Base-by-base conservation (phyloP, 257 asterid species). In the Salvia rosmarinus region DNA sequence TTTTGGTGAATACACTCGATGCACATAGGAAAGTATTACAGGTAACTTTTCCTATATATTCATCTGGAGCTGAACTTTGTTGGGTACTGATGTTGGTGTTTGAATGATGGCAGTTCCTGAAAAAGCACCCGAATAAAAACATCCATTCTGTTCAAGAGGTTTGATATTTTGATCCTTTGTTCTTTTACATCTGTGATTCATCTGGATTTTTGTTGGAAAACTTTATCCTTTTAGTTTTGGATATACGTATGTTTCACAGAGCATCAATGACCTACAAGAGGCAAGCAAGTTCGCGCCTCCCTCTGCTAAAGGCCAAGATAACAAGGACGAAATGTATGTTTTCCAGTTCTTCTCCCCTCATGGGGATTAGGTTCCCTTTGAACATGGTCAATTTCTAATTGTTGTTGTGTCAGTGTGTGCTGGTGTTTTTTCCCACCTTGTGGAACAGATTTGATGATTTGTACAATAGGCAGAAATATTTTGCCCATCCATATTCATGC, bases 101-200 rank as follows among this genome's bases (percentile, higher is more conserved):
- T 79, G 46, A 67, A 69, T 85, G 17, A 60, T 78, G 71, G 52
- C 68, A 93, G 98, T 92, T 81, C 81, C 75, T 93, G 90, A 87
- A 72, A 82, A 88, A 86, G 72, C 96, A 86, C 77, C 40, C 94
- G 0, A 78, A 81, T 79, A 93, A 87, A 80, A 87, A 85, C 75
- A 80, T 93, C 58, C 88, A 90, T 77, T 34, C 90, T 58, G 70
- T 89, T 71, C 54, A 80, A 58, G 87, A 86, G 98, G 98, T 92
- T 79, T 73, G 55, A 30, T 68, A 34, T 63, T 55, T 21, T 73
- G 70, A 76, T 65, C 35, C 70, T 75, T 66, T 46, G 73, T 68
- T 50, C 61, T 9, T 43, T 40, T 70, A 28, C 32, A 60, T 47
- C 42, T 74, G 47, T 55, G 16, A 60, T 69, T 70, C 55, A 63